phyloP scores from a whole-genome alignment of 306 rosid genomes.

The Arachis hypogaea region DNA sequence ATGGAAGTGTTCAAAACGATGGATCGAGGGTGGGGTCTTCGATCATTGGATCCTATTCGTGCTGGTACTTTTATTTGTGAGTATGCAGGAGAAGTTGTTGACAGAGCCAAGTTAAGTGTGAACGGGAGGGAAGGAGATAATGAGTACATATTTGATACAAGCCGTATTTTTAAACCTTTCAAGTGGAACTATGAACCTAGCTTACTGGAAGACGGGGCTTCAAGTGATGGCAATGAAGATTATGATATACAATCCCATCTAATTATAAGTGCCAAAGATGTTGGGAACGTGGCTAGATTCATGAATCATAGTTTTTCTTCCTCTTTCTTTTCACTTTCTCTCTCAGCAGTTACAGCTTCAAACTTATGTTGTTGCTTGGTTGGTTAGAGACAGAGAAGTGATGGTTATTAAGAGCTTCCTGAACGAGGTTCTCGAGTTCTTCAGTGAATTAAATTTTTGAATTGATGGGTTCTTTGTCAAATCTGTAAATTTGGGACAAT shows the following conservation, averaged over 20 bases:
- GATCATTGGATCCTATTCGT: constrained; percentile 67
- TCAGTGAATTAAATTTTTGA: no score
- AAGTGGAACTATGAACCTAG: constrained; percentile 64
- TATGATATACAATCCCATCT: constrained; percentile 54
- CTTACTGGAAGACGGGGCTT: constrained; percentile 50
- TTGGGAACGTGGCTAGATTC: constrained; percentile 70
- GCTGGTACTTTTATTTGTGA: constrained; percentile 71
- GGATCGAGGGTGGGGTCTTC: constrained; percentile 74
- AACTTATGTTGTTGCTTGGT: no score
- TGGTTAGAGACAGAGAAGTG: no score
- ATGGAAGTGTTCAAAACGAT: constrained; percentile 68
- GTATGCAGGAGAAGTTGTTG: constrained; percentile 70
- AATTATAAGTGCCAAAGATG: constrained; percentile 57
- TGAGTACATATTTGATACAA: constrained; percentile 63
- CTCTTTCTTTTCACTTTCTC: no score
- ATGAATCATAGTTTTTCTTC: constrained; percentile 79
- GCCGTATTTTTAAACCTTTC: constrained; percentile 49
- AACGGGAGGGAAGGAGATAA: constrained; percentile 22
- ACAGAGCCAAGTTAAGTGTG: constrained; percentile 38
- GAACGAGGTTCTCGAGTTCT: no score
- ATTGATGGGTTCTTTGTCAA: no score
- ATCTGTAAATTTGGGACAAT: no score
- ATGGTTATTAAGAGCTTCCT: no score
- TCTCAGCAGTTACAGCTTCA: no score
- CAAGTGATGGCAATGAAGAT: constrained; percentile 45